These are phyloP conservation scores for Bothriochloa decipiens DNA, from an alignment of 176 grass and related monocot genomes.

Conservation along the genomic window DNA sequence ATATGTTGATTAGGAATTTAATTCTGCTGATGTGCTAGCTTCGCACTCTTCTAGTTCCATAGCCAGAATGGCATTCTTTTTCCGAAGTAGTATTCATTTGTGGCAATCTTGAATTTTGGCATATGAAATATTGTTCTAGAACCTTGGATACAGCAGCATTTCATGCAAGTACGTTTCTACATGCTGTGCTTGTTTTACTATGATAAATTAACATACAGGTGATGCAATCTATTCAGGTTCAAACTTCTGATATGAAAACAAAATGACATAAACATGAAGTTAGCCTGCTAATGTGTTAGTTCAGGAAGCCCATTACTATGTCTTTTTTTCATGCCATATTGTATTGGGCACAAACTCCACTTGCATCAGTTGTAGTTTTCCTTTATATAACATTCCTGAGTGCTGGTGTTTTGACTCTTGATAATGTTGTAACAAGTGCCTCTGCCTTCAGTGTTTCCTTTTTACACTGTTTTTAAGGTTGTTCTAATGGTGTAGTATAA, in stretches of 20 bases:
- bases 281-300: not conserved
- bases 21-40: not conserved
- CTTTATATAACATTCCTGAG: not conserved
- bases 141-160: not conserved
- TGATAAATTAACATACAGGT: not conserved
- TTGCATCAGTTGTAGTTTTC: not conserved
- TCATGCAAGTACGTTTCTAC: not conserved
- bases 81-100: not conserved
- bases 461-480: not conserved
- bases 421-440: not conserved
- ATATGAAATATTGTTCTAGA: not conserved
- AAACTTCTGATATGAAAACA: not conserved
- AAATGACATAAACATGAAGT: not conserved
- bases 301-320: not conserved
- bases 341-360: not conserved
- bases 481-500: not conserved
- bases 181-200: not conserved
- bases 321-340: not conserved
- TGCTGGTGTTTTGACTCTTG: not conserved
- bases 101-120: not conserved
- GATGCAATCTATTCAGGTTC: not conserved
- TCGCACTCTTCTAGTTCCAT: too few species aligned
- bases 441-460: not conserved
- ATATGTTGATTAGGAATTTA: not conserved
- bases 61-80: not conserved